Percentiles rank a stretch among this genome's conserved stretches.
These are phyloP conservation scores for Zasmidium citrigriseum DNA, from an alignment of 2,329 filamentous ascomycete genomes.

Conservation along the genomic window DNA sequence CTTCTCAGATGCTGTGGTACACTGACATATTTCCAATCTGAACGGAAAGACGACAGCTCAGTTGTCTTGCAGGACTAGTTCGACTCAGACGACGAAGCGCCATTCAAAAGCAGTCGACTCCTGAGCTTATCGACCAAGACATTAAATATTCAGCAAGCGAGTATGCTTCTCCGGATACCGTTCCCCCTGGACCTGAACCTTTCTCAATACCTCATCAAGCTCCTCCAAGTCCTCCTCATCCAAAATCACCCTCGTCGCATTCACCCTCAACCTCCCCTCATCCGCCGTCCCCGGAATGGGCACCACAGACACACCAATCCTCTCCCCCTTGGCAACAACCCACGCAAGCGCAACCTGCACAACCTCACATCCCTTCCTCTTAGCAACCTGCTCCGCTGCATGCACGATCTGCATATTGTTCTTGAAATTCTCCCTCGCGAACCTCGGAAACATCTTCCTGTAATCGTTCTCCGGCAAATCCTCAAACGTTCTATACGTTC, in stretches of 20 bases:
- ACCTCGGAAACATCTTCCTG: conserved; percentile 54
- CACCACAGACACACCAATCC: conserved; percentile 49
- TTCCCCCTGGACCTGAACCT: conserved; percentile 34
- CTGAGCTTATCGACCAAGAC: too few relatives aligned
- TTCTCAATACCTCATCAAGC: conserved; percentile 1
- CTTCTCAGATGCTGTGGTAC: too few relatives aligned
- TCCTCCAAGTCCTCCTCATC: conserved; percentile 1
- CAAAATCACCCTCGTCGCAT: conserved; percentile 54
- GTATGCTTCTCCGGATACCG: conserved; percentile 30
- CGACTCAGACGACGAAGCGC: too few relatives aligned
- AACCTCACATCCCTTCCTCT: conserved; percentile 53
- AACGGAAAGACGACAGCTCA: too few relatives aligned
- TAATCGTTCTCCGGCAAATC: conserved; percentile 58
- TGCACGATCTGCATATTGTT: conserved; percentile 64
- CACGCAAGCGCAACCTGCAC: conserved; percentile 52
- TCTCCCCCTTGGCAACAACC: conserved; percentile 44
- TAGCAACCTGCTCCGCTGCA: conserved; percentile 59
- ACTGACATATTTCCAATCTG: too few relatives aligned
- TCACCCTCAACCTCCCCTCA: conserved; percentile 59
- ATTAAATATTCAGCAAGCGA: neutral
- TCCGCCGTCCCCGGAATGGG: conserved; percentile 68
- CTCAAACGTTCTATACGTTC: conserved; percentile 49
- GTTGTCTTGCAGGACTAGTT: too few relatives aligned
- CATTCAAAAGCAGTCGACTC: too few relatives aligned
- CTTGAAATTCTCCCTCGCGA: conserved; percentile 62